Conservation (phyloP, 169 alveolate species). For the Cryptosporidium ryanae region DNA sequence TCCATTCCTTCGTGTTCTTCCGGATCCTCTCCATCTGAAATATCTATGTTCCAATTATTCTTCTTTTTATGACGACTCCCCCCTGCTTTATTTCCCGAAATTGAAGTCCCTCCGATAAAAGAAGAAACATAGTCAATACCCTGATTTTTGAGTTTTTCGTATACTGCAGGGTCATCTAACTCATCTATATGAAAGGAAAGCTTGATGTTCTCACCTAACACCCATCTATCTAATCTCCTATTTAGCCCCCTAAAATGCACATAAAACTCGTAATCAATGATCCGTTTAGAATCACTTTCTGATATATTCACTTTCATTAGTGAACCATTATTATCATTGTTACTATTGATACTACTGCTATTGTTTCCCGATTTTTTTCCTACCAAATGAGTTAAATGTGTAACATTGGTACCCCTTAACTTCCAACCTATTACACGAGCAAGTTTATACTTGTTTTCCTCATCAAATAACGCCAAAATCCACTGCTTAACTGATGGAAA, state of each 20-base stretch:
- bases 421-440: slow-evolving; percentile 72
- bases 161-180: slow-evolving; percentile 51
- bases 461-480: slow-evolving; percentile 66
- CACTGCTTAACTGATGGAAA: slow-evolving; percentile 65
- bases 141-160: slow-evolving; percentile 83
- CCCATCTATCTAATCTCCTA: slow-evolving; percentile 90
- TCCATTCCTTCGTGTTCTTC: slow-evolving; percentile 90
- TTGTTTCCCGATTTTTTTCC: slow-evolving; percentile 24
- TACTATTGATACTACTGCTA: not conserved
- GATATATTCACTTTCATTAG: slow-evolving; percentile 38
- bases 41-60: slow-evolving; percentile 31
- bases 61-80: slow-evolving; percentile 16
- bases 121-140: slow-evolving; percentile 77
- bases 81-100: slow-evolving; percentile 19
- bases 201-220: slow-evolving; percentile 81
- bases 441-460: slow-evolving; percentile 17
- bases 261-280: slow-evolving; percentile 88
- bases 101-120: slow-evolving; percentile 1
- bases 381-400: slow-evolving; percentile 55
- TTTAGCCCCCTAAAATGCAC: slow-evolving; percentile 89
- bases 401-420: slow-evolving; percentile 40
- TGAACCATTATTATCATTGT: not conserved
- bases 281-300: not conserved
- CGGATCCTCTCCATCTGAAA: slow-evolving; percentile 75
- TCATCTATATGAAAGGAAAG: slow-evolving; percentile 37